phyloP scores from a whole-genome alignment of 2,329 filamentous ascomycete genomes.

The Onygena corvina region DNA sequence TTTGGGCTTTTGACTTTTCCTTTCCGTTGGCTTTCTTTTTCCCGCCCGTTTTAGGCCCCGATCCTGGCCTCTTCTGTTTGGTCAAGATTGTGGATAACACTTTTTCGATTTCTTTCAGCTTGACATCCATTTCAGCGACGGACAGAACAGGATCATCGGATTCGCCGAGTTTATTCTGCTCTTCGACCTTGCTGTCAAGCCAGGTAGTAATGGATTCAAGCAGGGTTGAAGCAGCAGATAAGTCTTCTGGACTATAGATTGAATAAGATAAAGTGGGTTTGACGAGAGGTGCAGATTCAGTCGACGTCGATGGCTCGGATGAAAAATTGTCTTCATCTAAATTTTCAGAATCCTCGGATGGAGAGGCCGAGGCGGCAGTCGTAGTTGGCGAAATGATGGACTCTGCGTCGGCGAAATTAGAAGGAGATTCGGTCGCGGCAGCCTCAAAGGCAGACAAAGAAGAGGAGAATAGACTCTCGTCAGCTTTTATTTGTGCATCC shows the following conservation, averaged over 20 bases:
- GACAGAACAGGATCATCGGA: conserved; percentile 66
- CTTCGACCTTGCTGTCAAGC: conserved; percentile 58
- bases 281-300: conserved; percentile 23
- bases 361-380: conserved; percentile 22
- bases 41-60: not conserved
- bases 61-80: conserved; percentile 40
- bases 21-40: conserved; percentile 1
- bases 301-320: conserved; percentile 27
- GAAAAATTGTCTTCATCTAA: conserved; percentile 57
- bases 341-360: conserved; percentile 45
- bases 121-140: conserved; percentile 57
- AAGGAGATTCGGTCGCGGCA: conserved; percentile 26
- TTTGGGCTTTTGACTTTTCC: not conserved
- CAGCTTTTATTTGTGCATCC: conserved; percentile 59
- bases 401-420: conserved; percentile 32
- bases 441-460: conserved; percentile 40
- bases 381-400: conserved; percentile 35
- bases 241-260: conserved; percentile 60
- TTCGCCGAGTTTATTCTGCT: conserved; percentile 57
- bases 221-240: conserved; percentile 51
- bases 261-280: conserved; percentile 44
- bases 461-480: conserved; percentile 48
- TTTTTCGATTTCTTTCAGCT: conserved; percentile 58
- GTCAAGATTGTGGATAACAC: conserved; percentile 60
- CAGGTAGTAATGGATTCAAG: conserved; percentile 55